Evolutionary conservation across 495 filamentous ascomycete genomes (phyloP), one percentile per base, ranked within the genome.

Genomic region (Trichoderma erinaceum): DNA sequence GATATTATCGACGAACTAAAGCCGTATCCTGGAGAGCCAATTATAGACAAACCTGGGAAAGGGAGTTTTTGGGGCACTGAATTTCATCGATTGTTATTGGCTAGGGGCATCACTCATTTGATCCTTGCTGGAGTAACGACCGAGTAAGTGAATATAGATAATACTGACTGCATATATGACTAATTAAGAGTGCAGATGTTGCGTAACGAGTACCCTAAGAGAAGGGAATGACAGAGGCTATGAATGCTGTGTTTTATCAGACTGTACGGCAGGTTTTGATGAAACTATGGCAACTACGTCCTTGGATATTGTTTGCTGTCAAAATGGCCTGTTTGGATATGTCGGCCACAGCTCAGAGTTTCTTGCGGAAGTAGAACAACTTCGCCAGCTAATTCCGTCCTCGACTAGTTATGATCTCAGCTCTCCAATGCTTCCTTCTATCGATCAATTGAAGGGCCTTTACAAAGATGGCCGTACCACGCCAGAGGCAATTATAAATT

Each of bases 171-270:
- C 5, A 16, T 11, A 32, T 21, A 4, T 7, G 56, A 18, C 56
- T 29, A 15, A 61, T 21, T 21, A 11, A 11, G 13, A 3, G 7
- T 56, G 10, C 29, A 61, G 56, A 61, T 81, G 88, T 29, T 91
- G 88, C 69, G 88, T 92, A 6, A 85, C 84, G 23, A 88, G 85
- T 1, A 91, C 88, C 1, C 80, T 91, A 68, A 81, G 88, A 63
- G 90, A 92, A 70, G 88, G 87, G 65, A 89, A 88, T 73, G 90
- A 91, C 74, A 85, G 89, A 15, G 90, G 89, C 0, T 92, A 87
- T 71, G 88, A 92, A 69, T 91, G 89, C 77, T 83, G 84, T 78
- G 73, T 61, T 32, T 25, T 81, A 72, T 78, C 75, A 23, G 71
- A 78, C 69, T 78, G 78, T 63, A 78, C 74, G 16, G 76, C 74